phyloP scores from a whole-genome alignment of 495 filamentous ascomycete species.

The Neurospora sp. region DNA sequence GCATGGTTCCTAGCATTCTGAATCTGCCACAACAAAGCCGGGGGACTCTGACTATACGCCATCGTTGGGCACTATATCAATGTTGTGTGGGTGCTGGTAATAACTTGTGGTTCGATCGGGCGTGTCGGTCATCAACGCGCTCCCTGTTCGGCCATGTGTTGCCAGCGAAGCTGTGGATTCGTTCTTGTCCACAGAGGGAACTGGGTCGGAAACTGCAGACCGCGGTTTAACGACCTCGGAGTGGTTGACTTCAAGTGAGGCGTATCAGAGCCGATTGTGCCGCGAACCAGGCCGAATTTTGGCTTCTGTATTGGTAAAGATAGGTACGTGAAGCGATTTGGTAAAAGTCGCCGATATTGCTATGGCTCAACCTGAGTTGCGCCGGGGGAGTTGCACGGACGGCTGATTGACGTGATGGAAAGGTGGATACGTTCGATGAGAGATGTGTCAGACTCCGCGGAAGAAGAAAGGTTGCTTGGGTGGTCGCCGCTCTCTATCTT shows the following conservation, averaged over 20 bases:
- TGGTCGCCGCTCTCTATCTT: neutral
- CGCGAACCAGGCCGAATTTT: neutral
- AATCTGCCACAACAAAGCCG: conserved; percentile 51
- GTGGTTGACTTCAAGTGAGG: neutral
- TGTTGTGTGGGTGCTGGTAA: neutral
- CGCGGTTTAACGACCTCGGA: neutral
- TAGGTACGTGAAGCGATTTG: neutral
- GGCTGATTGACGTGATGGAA: neutral
- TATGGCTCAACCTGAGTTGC: neutral
- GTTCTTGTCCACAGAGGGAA: neutral
- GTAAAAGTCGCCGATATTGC: neutral
- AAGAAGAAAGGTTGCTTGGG: neutral
- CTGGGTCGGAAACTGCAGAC: neutral
- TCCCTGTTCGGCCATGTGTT: neutral
- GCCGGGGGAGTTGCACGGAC: neutral
- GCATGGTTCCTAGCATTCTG: conserved; percentile 47
- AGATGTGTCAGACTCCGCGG: neutral
- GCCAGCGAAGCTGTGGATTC: neutral
- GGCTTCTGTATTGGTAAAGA: neutral
- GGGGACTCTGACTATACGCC: conserved; percentile 19
- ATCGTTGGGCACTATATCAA: conserved; percentile 6
- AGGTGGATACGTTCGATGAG: neutral
- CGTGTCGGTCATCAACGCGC: neutral
- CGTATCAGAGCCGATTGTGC: neutral
- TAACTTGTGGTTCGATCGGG: neutral